A percentile compares a stretch with the other conserved stretches of the same genome.
Evolutionary conservation across 768 basidiomycete genomes (phyloP).

Genomic region (Brasilioporus rufonigricans): DNA sequence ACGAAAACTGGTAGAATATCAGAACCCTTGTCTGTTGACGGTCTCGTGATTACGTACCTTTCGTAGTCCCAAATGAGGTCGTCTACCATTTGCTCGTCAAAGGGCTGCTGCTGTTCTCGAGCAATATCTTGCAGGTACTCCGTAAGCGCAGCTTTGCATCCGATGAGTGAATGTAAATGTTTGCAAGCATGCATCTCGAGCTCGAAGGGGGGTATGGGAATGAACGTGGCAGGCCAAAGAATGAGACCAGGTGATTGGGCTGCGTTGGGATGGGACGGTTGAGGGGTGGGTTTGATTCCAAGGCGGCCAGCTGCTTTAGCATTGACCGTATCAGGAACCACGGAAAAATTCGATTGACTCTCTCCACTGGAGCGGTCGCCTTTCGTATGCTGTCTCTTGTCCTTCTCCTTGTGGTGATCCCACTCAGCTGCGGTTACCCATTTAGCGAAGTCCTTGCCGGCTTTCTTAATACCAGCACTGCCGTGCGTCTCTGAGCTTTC

Average conservation of each 20-base stretch:
- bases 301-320: slow-evolving; percentile 39
- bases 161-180: slow-evolving; percentile 61
- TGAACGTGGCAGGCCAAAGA: slow-evolving; percentile 56
- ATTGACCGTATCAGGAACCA: slow-evolving; percentile 30
- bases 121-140: slow-evolving; percentile 44
- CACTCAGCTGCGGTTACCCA: slow-evolving; percentile 38
- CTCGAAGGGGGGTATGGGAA: slow-evolving; percentile 55
- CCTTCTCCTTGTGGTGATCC: slow-evolving; percentile 33
- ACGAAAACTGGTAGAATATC: slow-evolving; percentile 49
- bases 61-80: slow-evolving; percentile 37
- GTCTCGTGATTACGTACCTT: slow-evolving; percentile 23
- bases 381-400: slow-evolving; percentile 19
- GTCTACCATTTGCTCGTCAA: slow-evolving; percentile 24
- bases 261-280: slow-evolving; percentile 23
- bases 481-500: slow-evolving; percentile 29
- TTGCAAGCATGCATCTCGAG: slow-evolving; percentile 77
- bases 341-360: slow-evolving; percentile 15
- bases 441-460: slow-evolving; percentile 31
- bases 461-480: slow-evolving; percentile 26
- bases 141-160: slow-evolving; percentile 55
- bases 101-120: slow-evolving; percentile 17
- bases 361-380: slow-evolving; percentile 30
- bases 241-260: slow-evolving; percentile 64
- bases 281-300: slow-evolving; percentile 29
- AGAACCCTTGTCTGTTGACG: not conserved